Evolutionary conservation across 495 filamentous ascomycete species (phyloP).

Genomic region (Collariella sp.): DNA sequence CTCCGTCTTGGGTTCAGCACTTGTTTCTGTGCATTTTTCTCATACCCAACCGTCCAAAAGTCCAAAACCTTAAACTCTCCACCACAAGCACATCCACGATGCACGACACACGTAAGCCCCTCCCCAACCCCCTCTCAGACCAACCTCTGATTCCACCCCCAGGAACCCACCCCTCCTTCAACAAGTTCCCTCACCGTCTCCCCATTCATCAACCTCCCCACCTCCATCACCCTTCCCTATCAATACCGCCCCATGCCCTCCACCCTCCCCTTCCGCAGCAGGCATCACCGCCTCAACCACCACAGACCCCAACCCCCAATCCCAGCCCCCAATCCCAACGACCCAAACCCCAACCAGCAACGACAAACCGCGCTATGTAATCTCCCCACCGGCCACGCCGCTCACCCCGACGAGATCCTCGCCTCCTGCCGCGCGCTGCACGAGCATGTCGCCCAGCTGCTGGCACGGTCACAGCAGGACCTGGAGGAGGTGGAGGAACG

Average conservation of each 20-base stretch:
- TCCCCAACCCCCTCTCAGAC: neutral
- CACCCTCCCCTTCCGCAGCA: slow-evolving; percentile 69
- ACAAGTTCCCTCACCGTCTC: slow-evolving; percentile 87
- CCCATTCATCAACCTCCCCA: slow-evolving; percentile 85
- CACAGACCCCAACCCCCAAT: slow-evolving; percentile 6
- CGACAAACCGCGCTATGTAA: slow-evolving; percentile 55
- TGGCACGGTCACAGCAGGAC: slow-evolving; percentile 53
- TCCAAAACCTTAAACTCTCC: neutral
- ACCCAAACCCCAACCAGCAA: slow-evolving; percentile 20
- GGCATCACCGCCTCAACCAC: slow-evolving; percentile 34
- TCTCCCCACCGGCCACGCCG: slow-evolving; percentile 67
- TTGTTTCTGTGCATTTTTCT: too few relatives aligned
- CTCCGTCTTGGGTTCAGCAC: too few relatives aligned
- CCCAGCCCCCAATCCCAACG: slow-evolving; percentile 33
- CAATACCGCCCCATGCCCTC: slow-evolving; percentile 86
- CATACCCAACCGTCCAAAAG: too few relatives aligned
- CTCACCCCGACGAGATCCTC: slow-evolving; percentile 73
- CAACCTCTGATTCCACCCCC: slow-evolving; percentile 6
- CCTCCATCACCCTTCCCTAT: slow-evolving; percentile 86
- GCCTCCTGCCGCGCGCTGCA: slow-evolving; percentile 68
- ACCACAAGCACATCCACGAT: slow-evolving; percentile 21
- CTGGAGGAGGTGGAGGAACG: slow-evolving; percentile 62
- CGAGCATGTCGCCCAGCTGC: slow-evolving; percentile 59
- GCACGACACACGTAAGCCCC: slow-evolving; percentile 40
- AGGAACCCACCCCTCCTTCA: slow-evolving; percentile 83